A percentile compares a stretch with the other conserved stretches of the same genome.
These are phyloP conservation scores for Termitomyces eurrhizus DNA, from an alignment of 768 basidiomycete species.

Conservation along the genomic window DNA sequence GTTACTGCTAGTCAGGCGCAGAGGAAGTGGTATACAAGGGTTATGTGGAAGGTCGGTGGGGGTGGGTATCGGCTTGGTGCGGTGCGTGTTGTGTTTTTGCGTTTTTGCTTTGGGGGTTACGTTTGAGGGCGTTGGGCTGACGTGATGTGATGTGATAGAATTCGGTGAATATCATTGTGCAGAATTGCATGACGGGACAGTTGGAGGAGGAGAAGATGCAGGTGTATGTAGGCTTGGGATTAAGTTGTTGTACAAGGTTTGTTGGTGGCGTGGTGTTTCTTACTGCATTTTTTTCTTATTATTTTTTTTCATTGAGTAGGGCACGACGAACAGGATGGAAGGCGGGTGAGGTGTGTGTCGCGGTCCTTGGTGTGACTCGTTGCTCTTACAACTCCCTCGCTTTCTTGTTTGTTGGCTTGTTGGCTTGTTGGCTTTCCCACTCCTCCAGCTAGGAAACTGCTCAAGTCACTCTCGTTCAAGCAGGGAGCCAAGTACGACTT, in stretches of 20 bases:
- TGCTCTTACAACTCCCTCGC: neutral
- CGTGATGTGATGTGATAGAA: too few species aligned
- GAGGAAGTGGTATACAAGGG: slow-evolving; percentile 94
- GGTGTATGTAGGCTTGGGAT: slow-evolving; percentile 87
- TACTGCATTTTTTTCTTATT: too few species aligned
- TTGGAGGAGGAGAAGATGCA: slow-evolving; percentile 99
- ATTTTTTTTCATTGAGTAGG: too few species aligned
- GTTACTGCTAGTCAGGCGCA: slow-evolving; percentile 95
- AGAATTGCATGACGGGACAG: slow-evolving; percentile 88
- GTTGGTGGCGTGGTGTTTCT: neutral
- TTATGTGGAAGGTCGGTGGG: slow-evolving; percentile 79
- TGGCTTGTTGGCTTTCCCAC: too few species aligned
- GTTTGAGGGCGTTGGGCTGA: too few species aligned
- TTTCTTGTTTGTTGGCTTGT: too few species aligned
- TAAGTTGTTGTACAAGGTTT: slow-evolving; percentile 80
- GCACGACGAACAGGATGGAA: slow-evolving; percentile 82
- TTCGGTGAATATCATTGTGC: slow-evolving; percentile 97
- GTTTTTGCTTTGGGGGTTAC: too few species aligned
- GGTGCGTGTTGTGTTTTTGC: too few species aligned
- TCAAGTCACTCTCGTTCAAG: slow-evolving; percentile 89
- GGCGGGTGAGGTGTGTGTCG: slow-evolving; percentile 66
- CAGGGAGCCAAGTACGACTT: slow-evolving; percentile 92
- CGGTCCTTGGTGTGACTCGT: neutral
- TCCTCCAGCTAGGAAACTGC: slow-evolving; percentile 58
- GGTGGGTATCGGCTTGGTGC: slow-evolving; percentile 91